A percentile compares a stretch with the other conserved stretches of the same genome.
These are phyloP conservation scores for Penicillium turbatum DNA, from an alignment of 495 filamentous ascomycete genomes.

Conservation along the genomic window DNA sequence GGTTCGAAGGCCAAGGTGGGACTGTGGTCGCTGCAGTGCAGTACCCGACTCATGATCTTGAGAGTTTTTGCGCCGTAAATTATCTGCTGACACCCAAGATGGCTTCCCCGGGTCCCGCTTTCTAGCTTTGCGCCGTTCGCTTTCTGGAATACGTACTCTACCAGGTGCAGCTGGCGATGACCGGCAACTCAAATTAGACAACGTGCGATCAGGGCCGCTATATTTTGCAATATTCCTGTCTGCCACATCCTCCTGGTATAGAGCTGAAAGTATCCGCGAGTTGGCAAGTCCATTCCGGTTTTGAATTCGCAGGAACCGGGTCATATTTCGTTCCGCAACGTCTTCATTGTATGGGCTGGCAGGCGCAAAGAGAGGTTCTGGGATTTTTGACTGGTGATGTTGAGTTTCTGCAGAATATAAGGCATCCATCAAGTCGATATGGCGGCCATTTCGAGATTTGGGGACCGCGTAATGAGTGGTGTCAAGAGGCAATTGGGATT, in stretches of 20 bases:
- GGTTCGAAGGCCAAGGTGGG: conserved; percentile 17
- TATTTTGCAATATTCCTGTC: conserved; percentile 40
- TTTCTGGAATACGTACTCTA: conserved; percentile 17
- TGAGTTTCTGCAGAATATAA: conserved; percentile 24
- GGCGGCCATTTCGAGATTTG: conserved; percentile 23
- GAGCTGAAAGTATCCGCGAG: conserved; percentile 29
- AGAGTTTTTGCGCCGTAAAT: conserved; percentile 14
- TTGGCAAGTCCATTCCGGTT: conserved; percentile 23
- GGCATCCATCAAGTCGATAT: conserved; percentile 44
- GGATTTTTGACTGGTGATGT: conserved; percentile 22
- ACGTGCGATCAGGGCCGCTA: conserved; percentile 18
- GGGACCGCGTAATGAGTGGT: not conserved
- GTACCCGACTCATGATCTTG: conserved; percentile 10
- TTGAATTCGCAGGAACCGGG: conserved; percentile 31
- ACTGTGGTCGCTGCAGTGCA: conserved; percentile 1
- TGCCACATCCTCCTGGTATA: conserved; percentile 45
- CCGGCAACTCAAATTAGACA: conserved; percentile 21
- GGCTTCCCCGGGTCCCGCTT: conserved; percentile 9
- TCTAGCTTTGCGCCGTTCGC: conserved; percentile 10
- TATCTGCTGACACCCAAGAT: conserved; percentile 17
- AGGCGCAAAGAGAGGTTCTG: conserved; percentile 24
- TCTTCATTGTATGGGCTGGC: conserved; percentile 45
- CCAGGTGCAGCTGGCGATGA: conserved; percentile 25
- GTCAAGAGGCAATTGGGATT: conserved; percentile 21
- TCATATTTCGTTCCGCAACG: conserved; percentile 47